These are phyloP conservation scores for Prunus yedoensis DNA, from an alignment of 331 rosid species.

Conservation along the genomic window DNA sequence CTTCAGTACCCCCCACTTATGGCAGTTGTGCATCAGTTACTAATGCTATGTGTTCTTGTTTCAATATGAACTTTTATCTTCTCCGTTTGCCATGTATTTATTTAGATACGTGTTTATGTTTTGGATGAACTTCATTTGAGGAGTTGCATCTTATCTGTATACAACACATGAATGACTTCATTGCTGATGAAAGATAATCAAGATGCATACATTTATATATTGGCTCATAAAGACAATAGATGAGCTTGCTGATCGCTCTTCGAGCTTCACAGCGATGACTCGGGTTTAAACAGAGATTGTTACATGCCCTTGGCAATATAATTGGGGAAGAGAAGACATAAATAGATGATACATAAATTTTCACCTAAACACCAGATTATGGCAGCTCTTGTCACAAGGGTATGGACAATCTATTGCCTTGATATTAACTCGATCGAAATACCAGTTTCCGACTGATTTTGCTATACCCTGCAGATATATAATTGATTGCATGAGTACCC, in stretches of 20 bases:
- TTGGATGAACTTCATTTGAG: neutral
- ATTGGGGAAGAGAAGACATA: neutral
- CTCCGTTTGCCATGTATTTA: neutral
- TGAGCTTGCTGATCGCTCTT: constrained; percentile 4
- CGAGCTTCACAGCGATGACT: constrained; percentile 16
- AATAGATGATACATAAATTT: neutral
- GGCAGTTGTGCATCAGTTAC: neutral
- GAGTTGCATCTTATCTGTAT: neutral
- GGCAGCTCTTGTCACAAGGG: constrained; percentile 88
- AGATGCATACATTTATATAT: neutral
- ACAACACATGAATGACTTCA: neutral
- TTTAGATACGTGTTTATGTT: neutral
- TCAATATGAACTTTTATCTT: neutral
- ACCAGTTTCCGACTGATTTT: constrained; percentile 91
- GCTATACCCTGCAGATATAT: constrained; percentile 69
- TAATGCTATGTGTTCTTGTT: neutral
- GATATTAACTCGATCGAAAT: constrained; percentile 59
- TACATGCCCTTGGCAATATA: neutral
- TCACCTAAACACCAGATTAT: constrained; percentile 48
- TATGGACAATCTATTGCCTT: constrained; percentile 74
- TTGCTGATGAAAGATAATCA: neutral
- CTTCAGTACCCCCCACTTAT: neutral
- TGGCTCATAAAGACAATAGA: neutral
- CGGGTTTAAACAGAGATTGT: neutral
- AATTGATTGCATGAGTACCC: neutral